phyloP scores from a whole-genome alignment of 1,284 basidiomycete genomes.

The Irpex sp. region DNA sequence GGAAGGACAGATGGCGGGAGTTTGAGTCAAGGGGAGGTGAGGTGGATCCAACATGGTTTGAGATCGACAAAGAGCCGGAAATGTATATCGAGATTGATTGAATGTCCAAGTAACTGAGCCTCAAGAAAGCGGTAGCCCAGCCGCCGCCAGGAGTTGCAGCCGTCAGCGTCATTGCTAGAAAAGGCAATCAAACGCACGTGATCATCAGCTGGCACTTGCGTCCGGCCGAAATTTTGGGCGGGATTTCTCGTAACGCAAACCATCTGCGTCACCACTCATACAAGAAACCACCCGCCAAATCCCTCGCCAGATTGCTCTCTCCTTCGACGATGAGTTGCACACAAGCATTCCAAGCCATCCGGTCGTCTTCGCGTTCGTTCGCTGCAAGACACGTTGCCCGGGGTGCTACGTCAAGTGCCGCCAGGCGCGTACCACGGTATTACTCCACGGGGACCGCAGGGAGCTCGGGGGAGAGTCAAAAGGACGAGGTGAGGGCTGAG shows the following conservation, averaged over 20 bases:
- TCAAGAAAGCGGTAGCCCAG: background rate
- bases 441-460: slow-evolving; percentile 54
- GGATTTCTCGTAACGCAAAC: slow-evolving; percentile 15
- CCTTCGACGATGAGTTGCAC: slow-evolving; percentile 43
- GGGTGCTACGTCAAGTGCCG: slow-evolving; percentile 26
- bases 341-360: slow-evolving; percentile 48
- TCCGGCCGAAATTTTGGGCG: slow-evolving; percentile 15
- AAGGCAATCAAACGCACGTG: slow-evolving; percentile 6
- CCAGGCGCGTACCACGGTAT: slow-evolving; percentile 28
- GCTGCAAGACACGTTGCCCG: slow-evolving; percentile 41
- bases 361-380: slow-evolving; percentile 51
- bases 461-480: slow-evolving; percentile 32
- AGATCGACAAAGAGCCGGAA: too few relatives aligned
- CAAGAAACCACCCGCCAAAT: slow-evolving; percentile 10
- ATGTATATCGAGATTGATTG: too few relatives aligned
- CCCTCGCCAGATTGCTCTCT: slow-evolving; percentile 13
- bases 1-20: too few relatives aligned
- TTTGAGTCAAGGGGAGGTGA: too few relatives aligned
- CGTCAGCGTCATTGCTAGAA: background rate
- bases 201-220: slow-evolving; percentile 8
- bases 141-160: background rate
- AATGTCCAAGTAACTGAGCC: too few relatives aligned
- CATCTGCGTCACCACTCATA: slow-evolving; percentile 10
- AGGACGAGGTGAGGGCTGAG: slow-evolving; percentile 24
- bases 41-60: too few relatives aligned